Percentiles rank a stretch among this genome's conserved stretches.
phyloP scores from a whole-genome alignment of 371 early-diverging fungal species.

The Mortierella sp. region DNA sequence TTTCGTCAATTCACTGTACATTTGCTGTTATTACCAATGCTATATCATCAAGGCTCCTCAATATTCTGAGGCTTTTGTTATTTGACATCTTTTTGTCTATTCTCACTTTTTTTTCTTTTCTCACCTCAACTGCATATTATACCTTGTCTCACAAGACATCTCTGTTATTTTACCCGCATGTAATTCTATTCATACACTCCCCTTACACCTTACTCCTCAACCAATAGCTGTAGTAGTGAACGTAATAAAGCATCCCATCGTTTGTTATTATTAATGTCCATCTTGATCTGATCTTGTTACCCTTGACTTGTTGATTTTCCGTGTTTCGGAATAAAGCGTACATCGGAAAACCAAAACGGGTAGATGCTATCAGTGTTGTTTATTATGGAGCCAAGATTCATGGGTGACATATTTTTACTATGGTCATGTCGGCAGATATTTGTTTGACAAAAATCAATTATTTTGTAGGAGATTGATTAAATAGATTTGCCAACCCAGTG shows the following conservation, averaged over 20 bases:
- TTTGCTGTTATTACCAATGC: background rate
- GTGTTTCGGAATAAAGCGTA: too few species aligned
- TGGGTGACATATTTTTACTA: too few species aligned
- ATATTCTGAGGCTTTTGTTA: background rate
- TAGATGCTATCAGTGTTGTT: background rate
- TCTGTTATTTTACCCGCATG: slow-evolving; percentile 9
- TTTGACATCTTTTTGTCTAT: background rate
- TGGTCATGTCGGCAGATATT: background rate
- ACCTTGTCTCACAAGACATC: background rate
- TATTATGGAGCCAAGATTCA: background rate
- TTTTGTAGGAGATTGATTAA: slow-evolving; percentile 5
- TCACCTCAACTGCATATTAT: background rate
- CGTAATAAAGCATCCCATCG: background rate
- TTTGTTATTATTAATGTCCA: background rate
- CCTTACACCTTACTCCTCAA: background rate
- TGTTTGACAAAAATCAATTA: too few species aligned
- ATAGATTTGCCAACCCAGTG: slow-evolving; percentile 4
- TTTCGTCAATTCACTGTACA: background rate
- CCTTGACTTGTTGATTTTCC: background rate
- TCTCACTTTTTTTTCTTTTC: background rate
- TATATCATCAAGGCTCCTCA: background rate
- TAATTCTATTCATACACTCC: slow-evolving; percentile 6
- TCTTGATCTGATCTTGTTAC: background rate
- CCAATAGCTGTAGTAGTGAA: slow-evolving; percentile 6
- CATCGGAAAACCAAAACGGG: background rate